phyloP scores from a whole-genome alignment of 2,329 filamentous ascomycete genomes.

The Endothia cerciana region DNA sequence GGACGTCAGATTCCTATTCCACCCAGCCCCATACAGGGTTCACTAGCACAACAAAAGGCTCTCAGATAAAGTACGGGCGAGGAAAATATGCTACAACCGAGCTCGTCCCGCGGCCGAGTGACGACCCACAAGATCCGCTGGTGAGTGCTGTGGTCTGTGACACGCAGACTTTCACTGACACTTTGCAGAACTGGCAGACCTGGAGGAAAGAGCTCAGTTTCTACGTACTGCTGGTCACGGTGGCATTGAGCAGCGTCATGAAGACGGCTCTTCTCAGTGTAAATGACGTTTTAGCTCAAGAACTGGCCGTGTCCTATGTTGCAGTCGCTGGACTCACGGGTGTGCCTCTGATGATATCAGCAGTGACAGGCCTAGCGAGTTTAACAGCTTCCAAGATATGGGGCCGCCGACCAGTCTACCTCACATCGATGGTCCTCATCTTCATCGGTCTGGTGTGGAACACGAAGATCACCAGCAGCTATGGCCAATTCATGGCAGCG shows the following conservation, averaged over 20 bases:
- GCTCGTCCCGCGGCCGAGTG: conserved; percentile 59
- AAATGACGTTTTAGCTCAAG: conserved; percentile 47
- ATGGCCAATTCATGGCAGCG: conserved; percentile 53
- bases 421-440: conserved; percentile 49
- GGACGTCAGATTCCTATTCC: conserved; percentile 30
- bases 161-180: conserved; percentile 14
- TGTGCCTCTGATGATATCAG: conserved; percentile 55
- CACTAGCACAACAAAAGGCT: conserved; percentile 41
- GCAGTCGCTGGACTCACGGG: conserved; percentile 55
- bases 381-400: conserved; percentile 49
- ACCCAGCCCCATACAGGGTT: conserved; percentile 23
- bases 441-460: conserved; percentile 58
- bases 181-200: conserved; percentile 56
- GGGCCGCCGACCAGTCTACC: conserved; percentile 59
- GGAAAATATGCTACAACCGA: conserved; percentile 49
- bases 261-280: conserved; percentile 59
- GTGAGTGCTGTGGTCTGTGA: conserved; percentile 40
- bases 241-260: conserved; percentile 52
- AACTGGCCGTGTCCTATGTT: conserved; percentile 51
- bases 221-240: conserved; percentile 49
- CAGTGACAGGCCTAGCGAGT: conserved; percentile 48
- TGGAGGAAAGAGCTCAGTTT: conserved; percentile 59
- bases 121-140: conserved; percentile 57
- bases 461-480: conserved; percentile 46
- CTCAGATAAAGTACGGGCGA: conserved; percentile 51